Evolutionary conservation across 1,284 basidiomycete species (phyloP), one percentile per base, ranked within the genome.

Genomic region (Malassezia equina): DNA sequence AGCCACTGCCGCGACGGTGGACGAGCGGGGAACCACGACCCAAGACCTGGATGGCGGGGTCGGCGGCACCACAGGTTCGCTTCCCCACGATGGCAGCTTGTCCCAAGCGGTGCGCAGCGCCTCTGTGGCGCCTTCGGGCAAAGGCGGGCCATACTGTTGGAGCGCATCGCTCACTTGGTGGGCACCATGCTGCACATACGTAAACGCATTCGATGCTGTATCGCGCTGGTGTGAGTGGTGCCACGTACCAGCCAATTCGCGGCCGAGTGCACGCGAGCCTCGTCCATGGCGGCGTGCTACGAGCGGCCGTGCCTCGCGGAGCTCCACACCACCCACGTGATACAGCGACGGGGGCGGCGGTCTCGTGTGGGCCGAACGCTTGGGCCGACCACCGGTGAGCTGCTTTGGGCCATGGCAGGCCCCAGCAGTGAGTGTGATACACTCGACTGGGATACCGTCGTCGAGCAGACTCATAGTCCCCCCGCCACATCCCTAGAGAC

Each of bases 21-120:
- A 28, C 41, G 7, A 25, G 33, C 24, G 41, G 17, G 27, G 24
- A 1, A 21, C 15, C 2, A 28, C 41, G 19, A 60, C 48, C 61
- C 61, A 66, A 6, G 55, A 5, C 55, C 55, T 2, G 60, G 64
- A 59, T 21, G 65, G 62, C 4, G 59, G 59, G 11, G 64, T 36
- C 24, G 52, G 42, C 13, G 61, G 31, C 31, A n/a, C 28, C 19
- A 17, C 7, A 12, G 39, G 28, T 3, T n/a, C 4, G 13, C 15
- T 4, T 3, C 13, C 21, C 28, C 44, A 46, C 44, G 24, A 31
- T 15, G 31, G 27, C 17, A 46, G 31, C 44, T 33, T 24, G 12
- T 46, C 44, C 24, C 25, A 23, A 5, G 44, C 23, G 13, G n/a
- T 21, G 23, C 13, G 19, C 21, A 31, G 11, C 8, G 21, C 12